Percentiles rank a stretch among this genome's conserved stretches.
Evolutionary conservation across 164 flowering plant genomes (phyloP).

Genomic region (Nelumbo lutea): DNA sequence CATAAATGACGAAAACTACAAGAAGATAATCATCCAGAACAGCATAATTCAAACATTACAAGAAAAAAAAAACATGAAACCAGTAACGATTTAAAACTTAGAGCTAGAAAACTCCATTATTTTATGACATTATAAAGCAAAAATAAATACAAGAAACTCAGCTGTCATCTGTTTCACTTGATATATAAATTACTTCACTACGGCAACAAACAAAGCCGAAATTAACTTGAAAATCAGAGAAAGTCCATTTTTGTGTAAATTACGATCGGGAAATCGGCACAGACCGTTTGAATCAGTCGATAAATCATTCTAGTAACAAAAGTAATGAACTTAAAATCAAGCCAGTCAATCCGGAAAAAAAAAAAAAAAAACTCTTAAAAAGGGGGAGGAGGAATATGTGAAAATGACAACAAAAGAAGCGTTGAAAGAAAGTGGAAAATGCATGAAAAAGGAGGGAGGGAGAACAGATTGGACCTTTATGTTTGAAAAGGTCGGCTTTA

Average conservation of each 20-base stretch:
- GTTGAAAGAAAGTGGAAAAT: background rate
- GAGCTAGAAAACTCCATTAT: too few species aligned
- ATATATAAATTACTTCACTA: background rate
- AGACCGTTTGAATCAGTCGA: background rate
- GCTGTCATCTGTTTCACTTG: too few species aligned
- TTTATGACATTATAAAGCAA: background rate
- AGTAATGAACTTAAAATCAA: background rate
- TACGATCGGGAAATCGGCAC: too few species aligned
- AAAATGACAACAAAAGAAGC: background rate
- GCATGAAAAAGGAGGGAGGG: background rate
- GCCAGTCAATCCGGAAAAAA: background rate
- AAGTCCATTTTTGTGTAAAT: too few species aligned
- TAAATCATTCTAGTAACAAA: background rate
- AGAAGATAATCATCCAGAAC: too few species aligned
- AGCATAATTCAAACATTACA: too few species aligned
- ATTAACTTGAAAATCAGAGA: too few species aligned
- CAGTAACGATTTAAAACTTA: too few species aligned
- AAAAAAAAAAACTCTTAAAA: background rate
- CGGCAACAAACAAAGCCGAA: background rate
- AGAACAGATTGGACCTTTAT: slow-evolving; percentile 41
- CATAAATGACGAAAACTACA: too few species aligned
- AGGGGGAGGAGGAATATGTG: background rate
- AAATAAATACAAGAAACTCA: background rate
- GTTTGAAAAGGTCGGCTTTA: slow-evolving; percentile 35
- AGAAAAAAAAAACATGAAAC: too few species aligned